Evolutionary conservation across 2,329 filamentous ascomycete genomes (phyloP).

Genomic region (Colletotrichum lini): DNA sequence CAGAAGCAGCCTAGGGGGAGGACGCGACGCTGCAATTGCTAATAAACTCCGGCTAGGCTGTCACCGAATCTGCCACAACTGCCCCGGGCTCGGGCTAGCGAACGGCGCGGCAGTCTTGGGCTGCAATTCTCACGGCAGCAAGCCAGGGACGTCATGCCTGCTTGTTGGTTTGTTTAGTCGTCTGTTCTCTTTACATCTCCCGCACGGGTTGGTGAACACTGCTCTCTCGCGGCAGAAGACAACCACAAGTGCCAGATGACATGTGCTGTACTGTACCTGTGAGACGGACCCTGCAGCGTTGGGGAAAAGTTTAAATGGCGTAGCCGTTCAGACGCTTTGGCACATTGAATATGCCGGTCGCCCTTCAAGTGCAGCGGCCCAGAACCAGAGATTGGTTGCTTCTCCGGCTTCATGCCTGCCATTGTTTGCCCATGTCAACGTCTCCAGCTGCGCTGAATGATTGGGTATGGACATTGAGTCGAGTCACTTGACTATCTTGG

Average conservation of each 20-base stretch:
- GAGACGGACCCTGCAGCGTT: conserved; percentile 37
- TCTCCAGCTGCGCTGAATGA: conserved; percentile 22
- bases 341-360: conserved; percentile 20
- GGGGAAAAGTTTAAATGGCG: conserved; percentile 34
- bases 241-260: conserved; percentile 7
- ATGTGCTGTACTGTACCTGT: conserved; percentile 11
- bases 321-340: conserved; percentile 29
- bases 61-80: conserved; percentile 20
- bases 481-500: conserved; percentile 30
- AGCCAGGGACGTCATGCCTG: conserved; percentile 22
- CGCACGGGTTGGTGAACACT: not conserved
- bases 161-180: not conserved
- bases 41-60: conserved; percentile 19
- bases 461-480: conserved; percentile 19
- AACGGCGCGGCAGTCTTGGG: conserved; percentile 5
- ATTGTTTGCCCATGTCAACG: not conserved
- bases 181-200: not conserved
- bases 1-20: not conserved
- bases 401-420: not conserved
- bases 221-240: conserved; percentile 2
- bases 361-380: conserved; percentile 5
- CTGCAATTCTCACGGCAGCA: conserved; percentile 20
- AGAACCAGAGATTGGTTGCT: conserved; percentile 14
- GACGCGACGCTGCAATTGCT: conserved; percentile 18
- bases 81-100: conserved; percentile 9